Evolutionary conservation across 1,139 yeast genomes (phyloP).

Genomic region (Geotrichum citri-aurantii): DNA sequence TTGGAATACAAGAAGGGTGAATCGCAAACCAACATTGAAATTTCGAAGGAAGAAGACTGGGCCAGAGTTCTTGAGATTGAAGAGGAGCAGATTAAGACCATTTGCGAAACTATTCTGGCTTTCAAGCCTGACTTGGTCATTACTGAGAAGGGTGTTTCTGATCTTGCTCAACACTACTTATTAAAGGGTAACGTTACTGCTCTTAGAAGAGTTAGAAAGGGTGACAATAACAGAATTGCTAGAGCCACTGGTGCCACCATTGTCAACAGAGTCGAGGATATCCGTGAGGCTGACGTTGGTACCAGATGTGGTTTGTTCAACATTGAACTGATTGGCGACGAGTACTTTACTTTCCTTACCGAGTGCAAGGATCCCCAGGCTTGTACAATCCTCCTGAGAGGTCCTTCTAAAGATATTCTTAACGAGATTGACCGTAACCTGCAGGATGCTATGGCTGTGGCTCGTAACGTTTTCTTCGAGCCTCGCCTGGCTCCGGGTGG

Average conservation of each 20-base stretch:
- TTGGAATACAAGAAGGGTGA: constrained; percentile 98
- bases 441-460: constrained; percentile 98
- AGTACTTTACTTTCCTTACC: constrained; percentile 81
- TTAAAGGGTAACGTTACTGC: constrained; percentile 92
- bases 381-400: constrained; percentile 86
- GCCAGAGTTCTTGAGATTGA: constrained; percentile 90
- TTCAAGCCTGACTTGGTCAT: constrained; percentile 91
- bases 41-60: constrained; percentile 96
- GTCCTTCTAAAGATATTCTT: constrained; percentile 94
- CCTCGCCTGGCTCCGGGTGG: constrained; percentile 98
- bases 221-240: constrained; percentile 94
- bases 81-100: constrained; percentile 87
- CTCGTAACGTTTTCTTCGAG: constrained; percentile 90
- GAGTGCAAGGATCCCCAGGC: constrained; percentile 85
- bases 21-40: constrained; percentile 96
- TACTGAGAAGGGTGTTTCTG: constrained; percentile 98
- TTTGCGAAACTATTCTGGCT: constrained; percentile 81
- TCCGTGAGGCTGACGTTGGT: constrained; percentile 87
- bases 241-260: constrained; percentile 98
- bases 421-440: constrained; percentile 95
- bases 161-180: constrained; percentile 93
- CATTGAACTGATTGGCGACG: constrained; percentile 95
- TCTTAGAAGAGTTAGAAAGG: constrained; percentile 88
- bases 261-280: constrained; percentile 90
- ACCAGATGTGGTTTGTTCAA: constrained; percentile 83